Evolutionary conservation across 106 monocot species (phyloP), one percentile per base, ranked within the genome.

Genomic region (Platanthera zijinensis): DNA sequence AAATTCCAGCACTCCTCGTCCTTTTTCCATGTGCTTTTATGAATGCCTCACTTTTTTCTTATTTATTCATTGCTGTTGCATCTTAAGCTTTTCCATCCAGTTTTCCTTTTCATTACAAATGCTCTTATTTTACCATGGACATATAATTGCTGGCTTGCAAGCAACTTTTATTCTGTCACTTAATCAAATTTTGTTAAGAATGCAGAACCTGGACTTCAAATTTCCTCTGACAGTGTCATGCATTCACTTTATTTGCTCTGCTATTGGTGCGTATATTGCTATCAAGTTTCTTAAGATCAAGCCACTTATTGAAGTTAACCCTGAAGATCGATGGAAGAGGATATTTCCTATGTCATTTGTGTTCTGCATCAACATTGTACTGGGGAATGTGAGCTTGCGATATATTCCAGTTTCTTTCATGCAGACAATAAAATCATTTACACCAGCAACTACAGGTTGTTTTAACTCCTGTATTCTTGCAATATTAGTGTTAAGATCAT

Each of bases 281-380:
- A 96, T 96, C 66, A 90, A 82, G 79, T 10, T 93, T 14, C 82
- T 96, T 63, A 92, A 83, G 77, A 59, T 91, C 22, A 96, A 96
- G 71, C 93, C 96, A 22, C 82, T 96, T 15, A 91, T 96, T 77
- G 90, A 93, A 75, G 96, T 96, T 74, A 89, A 90, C 7, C 85
- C 87, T 48, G 87, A 90, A 75, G 96, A 96, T 57, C 88, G 87
- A 17, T 96, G 96, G 96, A 90, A 87, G 82, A 96, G 96, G 71
- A 96, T 96, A 90, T 93, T 96, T 71, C 96, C 96, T 7, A 96
- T 96, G 96, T 96, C 96, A 25, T 93, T 90, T 83, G 96, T 96
- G 15, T 96, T 96, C 76, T 96, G 96, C 83, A 89, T 96, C 57
- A 96, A 96, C 77, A 96, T 96, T 71, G 96, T 96, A 8, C 51